Base-by-base conservation (phyloP, 495 filamentous ascomycete species). In the Neurospora sp. region DNA sequence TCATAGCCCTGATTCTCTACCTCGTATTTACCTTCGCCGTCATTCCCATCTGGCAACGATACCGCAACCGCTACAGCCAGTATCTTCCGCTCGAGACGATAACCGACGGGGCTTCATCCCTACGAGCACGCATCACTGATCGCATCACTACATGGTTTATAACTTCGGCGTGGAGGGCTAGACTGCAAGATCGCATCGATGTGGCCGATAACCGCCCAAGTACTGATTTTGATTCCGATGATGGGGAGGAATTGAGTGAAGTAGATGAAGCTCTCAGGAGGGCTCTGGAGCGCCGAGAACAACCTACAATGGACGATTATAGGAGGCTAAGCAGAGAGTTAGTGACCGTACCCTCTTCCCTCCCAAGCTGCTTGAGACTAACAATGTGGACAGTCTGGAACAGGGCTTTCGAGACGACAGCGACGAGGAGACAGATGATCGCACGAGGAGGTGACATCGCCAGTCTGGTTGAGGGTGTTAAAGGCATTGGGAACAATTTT, bases 1-100 rank as follows among this genome's bases (percentile, higher is more conserved):
- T 91, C 73, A 91, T 96, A 80, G 92, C 93, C 45, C 85, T 94
- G 70, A 78, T 88, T 68, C 83, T 97, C 77, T 97, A 93, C 81
- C 81, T 95, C 78, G 73, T 91, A 65, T 79, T 90, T 68, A 90
- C 88, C 70, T 93, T 91, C 80, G 77, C 92, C 70, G 75, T 95
- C 79, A 77, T 94, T 45, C 94, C 94, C 4, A 82, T 93, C 75
- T 91, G 93, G 87, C 90, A 87, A 39, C 88, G 87, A 69, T 92
- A 95, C 80, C 91, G 89, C 73, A 85, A 86, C 74, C 90, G 92
- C 71, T 95, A 95, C 77, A 83, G 83, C 80, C 87, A 91, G 69
- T 93, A 92, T 75, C 87, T 93, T 10, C 90, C 90, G 1, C 79
- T 93, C 39, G 86, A 91, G 39, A 82, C 86, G 27, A 87, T 94